phyloP scores from a whole-genome alignment of 179 eudicot species.

The Carnegiea gigantea region DNA sequence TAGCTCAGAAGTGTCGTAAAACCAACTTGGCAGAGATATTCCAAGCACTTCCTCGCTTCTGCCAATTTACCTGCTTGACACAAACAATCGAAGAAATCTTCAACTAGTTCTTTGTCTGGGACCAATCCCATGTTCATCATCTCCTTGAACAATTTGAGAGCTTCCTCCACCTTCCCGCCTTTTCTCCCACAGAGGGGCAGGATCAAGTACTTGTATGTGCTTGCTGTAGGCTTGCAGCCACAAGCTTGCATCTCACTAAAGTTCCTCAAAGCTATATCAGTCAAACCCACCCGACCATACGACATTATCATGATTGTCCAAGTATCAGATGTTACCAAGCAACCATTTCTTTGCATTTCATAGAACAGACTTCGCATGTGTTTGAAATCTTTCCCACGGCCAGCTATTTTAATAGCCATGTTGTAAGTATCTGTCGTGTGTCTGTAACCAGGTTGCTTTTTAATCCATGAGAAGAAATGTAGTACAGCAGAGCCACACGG shows the following conservation, averaged over 20 bases:
- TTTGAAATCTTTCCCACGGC: conserved; percentile 67
- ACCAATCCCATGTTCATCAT: conserved; percentile 49
- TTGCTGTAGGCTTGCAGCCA: conserved; percentile 53
- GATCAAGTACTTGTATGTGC: conserved; percentile 63
- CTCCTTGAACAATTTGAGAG: conserved; percentile 47
- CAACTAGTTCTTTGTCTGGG: conserved; percentile 73
- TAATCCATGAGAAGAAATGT: conserved; percentile 75
- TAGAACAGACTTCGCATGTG: conserved; percentile 66
- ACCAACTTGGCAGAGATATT: conserved; percentile 47
- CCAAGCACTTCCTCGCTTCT: conserved; percentile 55
- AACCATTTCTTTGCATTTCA: conserved; percentile 79
- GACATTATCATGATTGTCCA: conserved; percentile 88
- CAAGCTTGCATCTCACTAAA: conserved; percentile 73
- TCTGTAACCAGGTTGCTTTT: conserved; percentile 51
- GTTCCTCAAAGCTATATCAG: conserved; percentile 62
- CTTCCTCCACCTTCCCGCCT: conserved; percentile 72
- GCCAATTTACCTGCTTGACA: conserved; percentile 49
- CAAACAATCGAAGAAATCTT: conserved; percentile 58
- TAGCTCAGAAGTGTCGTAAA: conserved; percentile 48
- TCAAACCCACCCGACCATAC: conserved; percentile 72
- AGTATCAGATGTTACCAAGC: conserved; percentile 61
- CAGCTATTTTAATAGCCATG: conserved; percentile 76
- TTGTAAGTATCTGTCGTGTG: conserved; percentile 70
- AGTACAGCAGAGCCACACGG: conserved; percentile 41
- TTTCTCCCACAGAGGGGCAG: conserved; percentile 68